Percentiles rank a stretch among this genome's conserved stretches.
These are phyloP conservation scores for Thelonectria discophora DNA, from an alignment of 2,329 filamentous ascomycete genomes.

Conservation along the genomic window DNA sequence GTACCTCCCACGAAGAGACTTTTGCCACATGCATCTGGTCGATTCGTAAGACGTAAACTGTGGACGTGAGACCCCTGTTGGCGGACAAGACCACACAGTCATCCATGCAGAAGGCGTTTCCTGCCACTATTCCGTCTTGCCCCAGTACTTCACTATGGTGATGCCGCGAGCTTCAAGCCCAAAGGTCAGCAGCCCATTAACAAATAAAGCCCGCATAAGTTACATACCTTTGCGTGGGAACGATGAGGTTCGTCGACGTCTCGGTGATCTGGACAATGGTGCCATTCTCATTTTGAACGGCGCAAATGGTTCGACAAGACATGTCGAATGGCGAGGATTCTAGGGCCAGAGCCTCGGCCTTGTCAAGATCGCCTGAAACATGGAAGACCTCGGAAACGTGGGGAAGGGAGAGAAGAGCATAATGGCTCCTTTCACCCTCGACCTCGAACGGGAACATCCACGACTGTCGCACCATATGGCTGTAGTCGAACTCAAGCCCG, in stretches of 20 bases:
- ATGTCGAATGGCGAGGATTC: conserved; percentile 60
- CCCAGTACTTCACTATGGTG: conserved; percentile 46
- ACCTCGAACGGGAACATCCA: conserved; percentile 58
- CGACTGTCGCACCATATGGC: conserved; percentile 57
- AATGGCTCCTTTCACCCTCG: conserved; percentile 34
- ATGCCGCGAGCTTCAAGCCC: conserved; percentile 41
- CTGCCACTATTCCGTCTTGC: conserved; percentile 43
- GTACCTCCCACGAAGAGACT: conserved; percentile 45
- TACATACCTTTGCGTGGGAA: conserved; percentile 48
- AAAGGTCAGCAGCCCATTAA: conserved; percentile 26
- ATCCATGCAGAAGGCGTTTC: conserved; percentile 54
- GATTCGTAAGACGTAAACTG: conserved; percentile 52
- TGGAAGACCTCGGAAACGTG: conserved; percentile 58
- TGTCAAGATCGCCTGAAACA: conserved; percentile 58
- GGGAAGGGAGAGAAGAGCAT: conserved; percentile 59
- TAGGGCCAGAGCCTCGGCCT: conserved; percentile 54
- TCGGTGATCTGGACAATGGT: conserved; percentile 65
- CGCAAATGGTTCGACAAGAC: conserved; percentile 60
- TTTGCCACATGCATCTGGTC: conserved; percentile 45
- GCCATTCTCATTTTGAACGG: conserved; percentile 48
- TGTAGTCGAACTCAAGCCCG: conserved; percentile 64
- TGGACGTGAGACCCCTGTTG: conserved; percentile 48
- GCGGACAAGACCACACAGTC: conserved; percentile 55
- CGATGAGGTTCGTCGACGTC: conserved; percentile 52
- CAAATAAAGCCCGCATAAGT: background rate